These are phyloP conservation scores for Neonectria sp. DNA, from an alignment of 2,329 filamentous ascomycete genomes.

Conservation along the genomic window DNA sequence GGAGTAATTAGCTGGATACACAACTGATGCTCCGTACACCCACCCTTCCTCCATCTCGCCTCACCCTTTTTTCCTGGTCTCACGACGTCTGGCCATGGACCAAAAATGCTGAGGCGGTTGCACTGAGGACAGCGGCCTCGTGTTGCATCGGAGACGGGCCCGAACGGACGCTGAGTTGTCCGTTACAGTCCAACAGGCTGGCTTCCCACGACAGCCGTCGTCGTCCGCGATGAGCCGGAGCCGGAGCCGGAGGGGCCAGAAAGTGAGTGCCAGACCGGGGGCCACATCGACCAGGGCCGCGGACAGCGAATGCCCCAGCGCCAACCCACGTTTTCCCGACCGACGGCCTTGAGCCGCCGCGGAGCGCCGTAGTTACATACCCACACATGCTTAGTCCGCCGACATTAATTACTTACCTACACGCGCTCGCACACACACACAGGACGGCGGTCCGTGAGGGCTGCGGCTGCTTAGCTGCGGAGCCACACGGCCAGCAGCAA, in stretches of 20 bases:
- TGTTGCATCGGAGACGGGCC: slow-evolving; percentile 30
- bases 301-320: slow-evolving; percentile 30
- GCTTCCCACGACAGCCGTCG: slow-evolving; percentile 16
- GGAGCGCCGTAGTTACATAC: slow-evolving; percentile 18
- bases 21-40: slow-evolving; percentile 2
- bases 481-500: slow-evolving; percentile 26
- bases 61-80: slow-evolving; percentile 16
- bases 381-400: slow-evolving; percentile 6
- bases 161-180: slow-evolving; percentile 42
- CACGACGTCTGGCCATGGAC: slow-evolving; percentile 7
- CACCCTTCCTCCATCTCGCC: not conserved
- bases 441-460: slow-evolving; percentile 6
- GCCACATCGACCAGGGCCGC: slow-evolving; percentile 38
- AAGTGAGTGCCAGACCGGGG: slow-evolving; percentile 41
- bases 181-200: slow-evolving; percentile 27
- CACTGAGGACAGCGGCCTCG: slow-evolving; percentile 9
- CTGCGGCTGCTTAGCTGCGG: slow-evolving; percentile 23
- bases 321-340: slow-evolving; percentile 43
- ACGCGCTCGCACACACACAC: slow-evolving; percentile 19
- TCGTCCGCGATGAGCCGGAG: slow-evolving; percentile 25
- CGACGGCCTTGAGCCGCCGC: slow-evolving; percentile 29
- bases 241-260: slow-evolving; percentile 34
- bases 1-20: slow-evolving; percentile 18
- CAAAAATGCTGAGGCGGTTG: not conserved
- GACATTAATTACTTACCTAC: slow-evolving; percentile 16